These are phyloP conservation scores for Syzygium malaccense DNA, from an alignment of 441 rosid species.

Conservation along the genomic window DNA sequence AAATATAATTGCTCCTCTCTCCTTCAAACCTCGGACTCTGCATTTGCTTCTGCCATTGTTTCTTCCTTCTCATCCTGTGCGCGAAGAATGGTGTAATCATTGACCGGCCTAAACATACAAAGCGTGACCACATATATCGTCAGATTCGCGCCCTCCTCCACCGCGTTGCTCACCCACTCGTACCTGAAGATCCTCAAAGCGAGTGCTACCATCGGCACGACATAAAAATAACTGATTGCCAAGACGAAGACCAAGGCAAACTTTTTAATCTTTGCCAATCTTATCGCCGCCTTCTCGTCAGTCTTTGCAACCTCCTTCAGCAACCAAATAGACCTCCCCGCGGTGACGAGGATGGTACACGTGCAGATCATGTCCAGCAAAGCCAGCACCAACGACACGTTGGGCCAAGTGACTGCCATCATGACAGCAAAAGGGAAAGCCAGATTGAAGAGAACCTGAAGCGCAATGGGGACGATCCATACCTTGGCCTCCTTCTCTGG, in stretches of 20 bases:
- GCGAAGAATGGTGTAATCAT: slow-evolving; percentile 36
- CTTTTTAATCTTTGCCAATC: slow-evolving; percentile 35
- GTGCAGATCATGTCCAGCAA: slow-evolving; percentile 31
- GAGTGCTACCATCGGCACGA: slow-evolving; percentile 32
- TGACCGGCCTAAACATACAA: slow-evolving; percentile 36
- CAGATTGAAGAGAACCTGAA: slow-evolving; percentile 47
- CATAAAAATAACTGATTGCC: slow-evolving; percentile 36
- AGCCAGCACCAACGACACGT: slow-evolving; percentile 21
- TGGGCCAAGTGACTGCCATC: slow-evolving; percentile 33
- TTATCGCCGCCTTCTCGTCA: slow-evolving; percentile 36
- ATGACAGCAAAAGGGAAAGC: slow-evolving; percentile 20
- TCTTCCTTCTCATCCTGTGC: slow-evolving; percentile 28
- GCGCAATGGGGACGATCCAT: slow-evolving; percentile 28
- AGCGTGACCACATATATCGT: slow-evolving; percentile 33
- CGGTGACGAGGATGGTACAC: slow-evolving; percentile 42
- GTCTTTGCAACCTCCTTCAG: slow-evolving; percentile 38
- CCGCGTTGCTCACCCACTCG: slow-evolving; percentile 22
- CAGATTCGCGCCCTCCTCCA: slow-evolving; percentile 36
- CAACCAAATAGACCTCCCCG: slow-evolving; percentile 39
- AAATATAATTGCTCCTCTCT: neutral
- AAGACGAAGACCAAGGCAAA: slow-evolving; percentile 43
- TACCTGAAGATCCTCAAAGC: slow-evolving; percentile 21
- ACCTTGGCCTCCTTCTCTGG: slow-evolving; percentile 44
- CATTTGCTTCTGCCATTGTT: neutral
- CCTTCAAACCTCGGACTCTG: neutral